Evolutionary conservation across 495 filamentous ascomycete species (phyloP).

Genomic region (Penicillium salamii): DNA sequence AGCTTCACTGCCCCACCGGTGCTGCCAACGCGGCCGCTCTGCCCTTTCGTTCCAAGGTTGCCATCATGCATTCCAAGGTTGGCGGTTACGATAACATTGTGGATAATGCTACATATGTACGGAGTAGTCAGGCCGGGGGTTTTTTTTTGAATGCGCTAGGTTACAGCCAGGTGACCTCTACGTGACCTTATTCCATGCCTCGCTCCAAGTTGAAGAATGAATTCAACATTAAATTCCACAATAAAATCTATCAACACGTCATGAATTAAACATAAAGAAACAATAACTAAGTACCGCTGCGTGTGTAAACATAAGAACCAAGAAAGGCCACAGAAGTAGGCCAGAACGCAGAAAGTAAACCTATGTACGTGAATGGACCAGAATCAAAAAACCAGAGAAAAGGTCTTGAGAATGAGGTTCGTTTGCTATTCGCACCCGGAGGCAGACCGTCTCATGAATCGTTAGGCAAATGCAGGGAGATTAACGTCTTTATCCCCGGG

Average conservation of each 20-base stretch:
- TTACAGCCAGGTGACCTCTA: too few relatives aligned
- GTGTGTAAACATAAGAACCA: background rate
- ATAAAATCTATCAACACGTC: background rate
- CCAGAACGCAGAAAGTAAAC: background rate
- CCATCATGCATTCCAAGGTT: too few relatives aligned
- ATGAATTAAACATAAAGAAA: background rate
- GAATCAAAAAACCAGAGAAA: background rate
- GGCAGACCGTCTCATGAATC: slow-evolving; percentile 23
- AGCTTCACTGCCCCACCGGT: too few relatives aligned
- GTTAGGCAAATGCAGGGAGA: slow-evolving; percentile 7
- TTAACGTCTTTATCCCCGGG: slow-evolving; percentile 44
- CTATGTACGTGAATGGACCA: slow-evolving; percentile 6
- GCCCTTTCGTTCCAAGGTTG: too few relatives aligned
- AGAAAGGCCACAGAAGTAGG: background rate
- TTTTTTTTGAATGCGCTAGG: too few relatives aligned
- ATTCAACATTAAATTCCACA: too few relatives aligned
- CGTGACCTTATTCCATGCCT: too few relatives aligned
- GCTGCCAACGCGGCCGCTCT: too few relatives aligned
- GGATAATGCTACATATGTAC: too few relatives aligned
- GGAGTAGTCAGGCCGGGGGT: too few relatives aligned
- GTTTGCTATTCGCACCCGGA: slow-evolving; percentile 6
- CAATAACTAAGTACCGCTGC: background rate
- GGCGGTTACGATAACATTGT: too few relatives aligned
- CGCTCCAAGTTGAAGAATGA: too few relatives aligned
- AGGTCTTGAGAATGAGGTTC: background rate